These are phyloP conservation scores for Stagonosporopsis cucurbitacearum DNA, from an alignment of 2,329 filamentous ascomycete species.

Conservation along the genomic window DNA sequence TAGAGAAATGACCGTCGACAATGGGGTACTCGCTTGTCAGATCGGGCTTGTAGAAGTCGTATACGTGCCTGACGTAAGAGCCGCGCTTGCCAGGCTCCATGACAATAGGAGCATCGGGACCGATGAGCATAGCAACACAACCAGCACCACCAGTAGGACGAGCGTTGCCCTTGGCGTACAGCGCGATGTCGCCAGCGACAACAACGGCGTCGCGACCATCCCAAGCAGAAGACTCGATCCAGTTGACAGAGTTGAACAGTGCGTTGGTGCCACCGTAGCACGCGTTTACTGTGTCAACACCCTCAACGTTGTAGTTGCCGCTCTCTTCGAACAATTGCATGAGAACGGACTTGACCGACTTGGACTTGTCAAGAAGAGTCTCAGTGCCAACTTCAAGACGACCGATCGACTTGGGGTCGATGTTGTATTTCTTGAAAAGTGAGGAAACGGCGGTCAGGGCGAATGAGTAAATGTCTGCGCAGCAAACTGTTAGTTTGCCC, in stretches of 20 bases:
- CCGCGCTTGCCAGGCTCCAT: slow-evolving; percentile 59
- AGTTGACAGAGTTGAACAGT: slow-evolving; percentile 61
- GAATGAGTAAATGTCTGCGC: slow-evolving; percentile 60
- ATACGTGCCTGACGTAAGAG: slow-evolving; percentile 59
- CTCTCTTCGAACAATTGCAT: slow-evolving; percentile 60
- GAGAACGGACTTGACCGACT: slow-evolving; percentile 61
- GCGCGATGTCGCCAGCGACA: slow-evolving; percentile 60
- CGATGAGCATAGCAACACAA: slow-evolving; percentile 61
- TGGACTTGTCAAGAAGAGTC: slow-evolving; percentile 62
- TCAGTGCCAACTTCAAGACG: slow-evolving; percentile 62
- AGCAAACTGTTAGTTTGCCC: slow-evolving; percentile 22
- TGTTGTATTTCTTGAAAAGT: slow-evolving; percentile 60
- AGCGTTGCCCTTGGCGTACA: slow-evolving; percentile 62
- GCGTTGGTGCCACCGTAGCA: slow-evolving; percentile 63
- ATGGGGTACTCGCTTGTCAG: slow-evolving; percentile 61
- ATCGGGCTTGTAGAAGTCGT: slow-evolving; percentile 64
- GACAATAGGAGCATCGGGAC: slow-evolving; percentile 58
- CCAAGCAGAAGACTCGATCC: slow-evolving; percentile 62
- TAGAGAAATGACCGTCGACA: slow-evolving; percentile 61
- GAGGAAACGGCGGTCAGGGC: slow-evolving; percentile 59
- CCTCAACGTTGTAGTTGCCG: slow-evolving; percentile 62
- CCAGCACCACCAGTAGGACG: slow-evolving; percentile 61
- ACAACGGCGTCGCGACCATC: slow-evolving; percentile 61
- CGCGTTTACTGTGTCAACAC: slow-evolving; percentile 61
- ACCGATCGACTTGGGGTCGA: slow-evolving; percentile 59